Evolutionary conservation across 495 filamentous ascomycete genomes (phyloP).

Genomic region (Recurvomyces mirabilis): DNA sequence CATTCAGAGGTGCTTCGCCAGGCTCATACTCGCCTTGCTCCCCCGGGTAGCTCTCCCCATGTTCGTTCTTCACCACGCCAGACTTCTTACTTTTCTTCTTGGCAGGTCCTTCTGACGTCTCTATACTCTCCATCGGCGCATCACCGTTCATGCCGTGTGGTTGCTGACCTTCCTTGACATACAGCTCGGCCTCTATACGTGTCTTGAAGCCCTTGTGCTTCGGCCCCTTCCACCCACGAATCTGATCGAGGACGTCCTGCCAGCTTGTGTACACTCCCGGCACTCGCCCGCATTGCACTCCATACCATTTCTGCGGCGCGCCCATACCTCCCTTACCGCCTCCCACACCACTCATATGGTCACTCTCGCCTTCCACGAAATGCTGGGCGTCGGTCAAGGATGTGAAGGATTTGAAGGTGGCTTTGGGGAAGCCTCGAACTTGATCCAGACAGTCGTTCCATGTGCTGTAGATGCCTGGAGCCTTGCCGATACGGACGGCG

Average conservation of each 20-base stretch:
- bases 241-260: constrained; percentile 63
- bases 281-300: constrained; percentile 65
- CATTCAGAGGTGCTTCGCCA: constrained; percentile 45
- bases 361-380: constrained; percentile 47
- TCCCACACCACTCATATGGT: background rate
- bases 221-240: constrained; percentile 62
- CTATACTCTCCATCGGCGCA: constrained; percentile 15
- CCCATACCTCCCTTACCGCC: background rate
- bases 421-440: constrained; percentile 74
- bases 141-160: constrained; percentile 2
- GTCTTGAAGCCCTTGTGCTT: constrained; percentile 75
- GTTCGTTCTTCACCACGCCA: constrained; percentile 16
- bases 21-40: constrained; percentile 33
- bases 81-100: constrained; percentile 33
- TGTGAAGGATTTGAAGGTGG: constrained; percentile 76
- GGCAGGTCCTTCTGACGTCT: constrained; percentile 9
- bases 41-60: constrained; percentile 18
- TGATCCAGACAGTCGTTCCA: constrained; percentile 76
- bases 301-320: constrained; percentile 54
- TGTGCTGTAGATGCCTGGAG: constrained; percentile 74
- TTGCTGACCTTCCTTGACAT: constrained; percentile 42
- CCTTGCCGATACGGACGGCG: constrained; percentile 65
- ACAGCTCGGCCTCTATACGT: constrained; percentile 63
- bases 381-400: constrained; percentile 63
- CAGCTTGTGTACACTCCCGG: constrained; percentile 88